These are phyloP conservation scores for Candida hungchunana DNA, from an alignment of 805 yeast species.

Conservation along the genomic window DNA sequence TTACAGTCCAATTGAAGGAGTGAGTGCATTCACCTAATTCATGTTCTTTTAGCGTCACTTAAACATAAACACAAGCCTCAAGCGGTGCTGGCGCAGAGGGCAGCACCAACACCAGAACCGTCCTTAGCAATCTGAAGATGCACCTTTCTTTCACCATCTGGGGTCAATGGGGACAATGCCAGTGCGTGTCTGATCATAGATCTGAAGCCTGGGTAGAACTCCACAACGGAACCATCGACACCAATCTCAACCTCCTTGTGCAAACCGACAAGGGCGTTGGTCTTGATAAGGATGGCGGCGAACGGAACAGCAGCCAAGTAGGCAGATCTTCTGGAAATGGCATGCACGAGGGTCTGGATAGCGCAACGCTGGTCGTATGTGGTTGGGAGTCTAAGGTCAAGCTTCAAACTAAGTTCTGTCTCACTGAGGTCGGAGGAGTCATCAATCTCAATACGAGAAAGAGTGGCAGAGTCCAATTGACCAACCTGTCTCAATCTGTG, in stretches of 20 bases:
- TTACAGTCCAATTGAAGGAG: too few relatives aligned
- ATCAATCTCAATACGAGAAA: constrained; percentile 83
- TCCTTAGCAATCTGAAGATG: constrained; percentile 84
- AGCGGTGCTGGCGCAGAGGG: constrained; percentile 57
- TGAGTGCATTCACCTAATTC: too few relatives aligned
- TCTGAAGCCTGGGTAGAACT: constrained; percentile 88
- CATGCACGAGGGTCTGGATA: constrained; percentile 69
- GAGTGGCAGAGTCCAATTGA: constrained; percentile 75
- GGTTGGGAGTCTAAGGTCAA: constrained; percentile 66
- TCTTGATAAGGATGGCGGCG: constrained; percentile 70
- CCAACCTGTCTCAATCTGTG: constrained; percentile 74
- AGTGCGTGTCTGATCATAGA: constrained; percentile 77
- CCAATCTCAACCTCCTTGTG: constrained; percentile 87
- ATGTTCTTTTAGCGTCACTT: too few relatives aligned
- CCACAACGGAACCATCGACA: constrained; percentile 92
- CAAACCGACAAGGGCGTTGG: constrained; percentile 55
- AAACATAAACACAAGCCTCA: not conserved
- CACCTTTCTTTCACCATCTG: constrained; percentile 69
- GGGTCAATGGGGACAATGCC: constrained; percentile 62
- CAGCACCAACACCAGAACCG: constrained; percentile 98
- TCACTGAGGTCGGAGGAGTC: constrained; percentile 67
- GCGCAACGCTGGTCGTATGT: constrained; percentile 65
- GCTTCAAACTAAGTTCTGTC: constrained; percentile 64
- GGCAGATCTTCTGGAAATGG: constrained; percentile 87
- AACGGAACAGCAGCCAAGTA: constrained; percentile 83